A percentile compares a stretch with the other conserved stretches of the same genome.
Evolutionary conservation across 139 green algal species (phyloP).

Genomic region (Medakamo hakoo): DNA sequence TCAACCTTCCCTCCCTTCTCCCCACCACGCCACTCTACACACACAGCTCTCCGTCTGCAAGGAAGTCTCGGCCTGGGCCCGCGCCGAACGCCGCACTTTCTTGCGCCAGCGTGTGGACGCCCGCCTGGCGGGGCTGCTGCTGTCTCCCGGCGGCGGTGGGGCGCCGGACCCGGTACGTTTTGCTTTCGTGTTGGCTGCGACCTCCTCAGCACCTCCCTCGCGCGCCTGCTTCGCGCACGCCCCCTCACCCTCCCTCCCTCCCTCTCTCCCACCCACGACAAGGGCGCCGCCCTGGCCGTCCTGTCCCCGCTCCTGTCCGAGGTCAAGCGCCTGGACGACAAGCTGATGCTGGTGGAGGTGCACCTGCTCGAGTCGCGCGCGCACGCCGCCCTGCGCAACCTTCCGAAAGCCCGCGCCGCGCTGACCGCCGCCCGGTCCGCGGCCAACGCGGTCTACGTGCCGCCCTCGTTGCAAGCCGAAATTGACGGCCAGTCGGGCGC

Average conservation of each 20-base stretch:
- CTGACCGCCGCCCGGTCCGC: conserved; percentile 87
- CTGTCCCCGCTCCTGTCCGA: conserved; percentile 75
- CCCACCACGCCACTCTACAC: too few relatives aligned
- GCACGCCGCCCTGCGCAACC: conserved; percentile 79
- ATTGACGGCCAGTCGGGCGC: conserved; percentile 84
- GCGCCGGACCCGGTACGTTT: too few relatives aligned
- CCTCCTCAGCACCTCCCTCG: too few relatives aligned
- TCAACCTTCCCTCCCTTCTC: too few relatives aligned
- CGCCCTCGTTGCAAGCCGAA: conserved; percentile 58
- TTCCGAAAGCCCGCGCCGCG: conserved; percentile 80
- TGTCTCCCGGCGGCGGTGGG: background rate
- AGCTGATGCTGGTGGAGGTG: conserved; percentile 96
- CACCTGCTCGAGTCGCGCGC: conserved; percentile 86
- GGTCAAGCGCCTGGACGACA: conserved; percentile 96
- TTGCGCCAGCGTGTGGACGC: conserved; percentile 90
- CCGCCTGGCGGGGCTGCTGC: conserved; percentile 9
- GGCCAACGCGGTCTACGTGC: conserved; percentile 95
- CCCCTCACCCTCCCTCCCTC: too few relatives aligned
- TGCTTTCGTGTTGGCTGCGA: too few relatives aligned
- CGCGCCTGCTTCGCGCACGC: too few relatives aligned
- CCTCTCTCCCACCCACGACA: too few relatives aligned
- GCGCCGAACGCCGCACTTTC: conserved; percentile 90
- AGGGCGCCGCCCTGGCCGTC: conserved; percentile 48
- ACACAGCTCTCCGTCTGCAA: conserved; percentile 79
- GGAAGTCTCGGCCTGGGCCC: conserved; percentile 84